Evolutionary conservation across 2,329 filamentous ascomycete species (phyloP), one percentile per base, ranked within the genome.

Genomic region (Lasiodiplodia citricola): DNA sequence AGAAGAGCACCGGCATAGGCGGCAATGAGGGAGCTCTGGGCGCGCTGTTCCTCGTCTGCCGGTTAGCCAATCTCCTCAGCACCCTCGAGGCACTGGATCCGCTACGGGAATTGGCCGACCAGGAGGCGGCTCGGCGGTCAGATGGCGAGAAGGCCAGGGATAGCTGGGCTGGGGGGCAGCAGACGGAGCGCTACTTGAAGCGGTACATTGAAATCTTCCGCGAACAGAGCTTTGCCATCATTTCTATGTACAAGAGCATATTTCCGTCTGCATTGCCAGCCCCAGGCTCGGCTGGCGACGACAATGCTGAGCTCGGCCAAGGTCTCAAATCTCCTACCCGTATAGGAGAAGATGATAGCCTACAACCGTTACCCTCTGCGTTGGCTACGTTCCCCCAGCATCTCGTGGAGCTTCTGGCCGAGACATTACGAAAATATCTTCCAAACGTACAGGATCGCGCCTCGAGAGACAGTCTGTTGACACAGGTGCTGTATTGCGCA

Each of bases 191-290:
- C 64, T 99, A 94, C 75, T 83, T 99, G 54, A 99, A 98, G 80
- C 88, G 94, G 58, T 99, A 97, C 80, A 92, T 99, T 74, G 96
- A 99, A 78, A 94, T 99, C 35, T 98, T 98, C 78, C 91, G 96
- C 65, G 96, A 99, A 80, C 96, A 99, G 80, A 97, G 93, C 77
- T 99, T 99, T 79, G 92, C 91, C 54, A 97, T 98, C 70, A 89
- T 98, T 35, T 97, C 93, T 69, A 93, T 98, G 86, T 97, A 96
- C 80, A 92, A 91, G 75, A 96, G 91, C 75, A 93, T 98, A 67
- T 97, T 97, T 75, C 90, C 91, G 0, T 84, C 87, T 3, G 85
- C 88, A 4, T 71, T 85, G 4, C 82, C 83, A 8, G 74, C 76
- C 0, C 79, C 80, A 4, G 78, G 75, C 3, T 73, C 75, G 18